Percentiles rank a stretch among this genome's conserved stretches.
Conservation (phyloP, 2,329 filamentous ascomycete species). For the Neonectria sp. region DNA sequence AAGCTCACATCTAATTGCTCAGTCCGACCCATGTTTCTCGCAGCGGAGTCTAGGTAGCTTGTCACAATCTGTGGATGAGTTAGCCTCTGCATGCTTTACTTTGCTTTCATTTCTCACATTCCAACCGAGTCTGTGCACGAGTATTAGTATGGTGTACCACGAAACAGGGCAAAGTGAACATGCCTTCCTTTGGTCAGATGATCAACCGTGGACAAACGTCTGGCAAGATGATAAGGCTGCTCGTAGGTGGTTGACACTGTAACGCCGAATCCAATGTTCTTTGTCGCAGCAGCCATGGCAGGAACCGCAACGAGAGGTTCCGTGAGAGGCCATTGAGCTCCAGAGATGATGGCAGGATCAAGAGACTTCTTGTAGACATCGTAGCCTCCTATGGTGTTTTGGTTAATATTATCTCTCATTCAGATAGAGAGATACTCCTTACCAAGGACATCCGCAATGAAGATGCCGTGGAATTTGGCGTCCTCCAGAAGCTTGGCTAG, state of each 20-base stretch:
- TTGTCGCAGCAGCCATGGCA: conserved; percentile 79
- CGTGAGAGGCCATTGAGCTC: conserved; percentile 80
- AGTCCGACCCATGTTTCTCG: conserved; percentile 73
- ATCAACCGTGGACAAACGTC: conserved; percentile 76
- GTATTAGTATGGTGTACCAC: conserved; percentile 5
- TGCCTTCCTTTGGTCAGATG: conserved; percentile 76
- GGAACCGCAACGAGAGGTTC: conserved; percentile 76
- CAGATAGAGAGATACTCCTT: conserved; percentile 1
- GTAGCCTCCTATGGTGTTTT: conserved; percentile 66
- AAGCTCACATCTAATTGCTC: conserved; percentile 61
- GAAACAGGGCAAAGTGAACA: neutral
- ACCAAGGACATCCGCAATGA: conserved; percentile 77
- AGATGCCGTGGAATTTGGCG: conserved; percentile 76
- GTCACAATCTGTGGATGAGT: conserved; percentile 71
- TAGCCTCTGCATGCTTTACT: conserved; percentile 24
- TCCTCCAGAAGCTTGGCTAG: conserved; percentile 72
- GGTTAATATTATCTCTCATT: neutral
- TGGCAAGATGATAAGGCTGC: conserved; percentile 77
- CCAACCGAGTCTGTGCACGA: conserved; percentile 64
- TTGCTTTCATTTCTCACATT: conserved; percentile 57
- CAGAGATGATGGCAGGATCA: conserved; percentile 72
- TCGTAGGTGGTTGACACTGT: conserved; percentile 81
- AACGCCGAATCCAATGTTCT: conserved; percentile 78
- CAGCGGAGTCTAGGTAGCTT: conserved; percentile 79
- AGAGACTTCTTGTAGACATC: conserved; percentile 78